A percentile compares a stretch with the other conserved stretches of the same genome.
phyloP scores from a whole-genome alignment of 257 asterid genomes.

The Scutellaria barbata region DNA sequence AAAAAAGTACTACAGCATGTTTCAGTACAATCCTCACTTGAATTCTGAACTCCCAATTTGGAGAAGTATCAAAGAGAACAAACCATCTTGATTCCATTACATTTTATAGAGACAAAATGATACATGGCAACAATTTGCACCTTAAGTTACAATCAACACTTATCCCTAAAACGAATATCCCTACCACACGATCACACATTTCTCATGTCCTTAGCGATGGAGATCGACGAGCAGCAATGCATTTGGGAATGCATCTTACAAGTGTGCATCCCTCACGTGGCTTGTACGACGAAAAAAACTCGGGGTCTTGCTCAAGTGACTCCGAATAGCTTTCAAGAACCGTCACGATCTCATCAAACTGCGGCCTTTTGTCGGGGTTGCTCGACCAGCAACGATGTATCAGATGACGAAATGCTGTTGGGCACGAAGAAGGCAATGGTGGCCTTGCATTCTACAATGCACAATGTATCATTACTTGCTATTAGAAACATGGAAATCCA shows the following conservation, averaged over 20 bases:
- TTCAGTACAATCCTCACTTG: conserved; percentile 12
- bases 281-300: conserved; percentile 57
- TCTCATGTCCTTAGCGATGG: conserved; percentile 43
- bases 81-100: conserved; percentile 31
- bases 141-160: conserved; percentile 35
- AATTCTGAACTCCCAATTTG: conserved; percentile 30
- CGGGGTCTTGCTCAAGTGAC: conserved; percentile 68
- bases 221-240: conserved; percentile 47
- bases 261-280: conserved; percentile 46
- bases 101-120: conserved; percentile 25
- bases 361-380: conserved; percentile 84
- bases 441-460: conserved; percentile 83
- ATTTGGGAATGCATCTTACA: conserved; percentile 61
- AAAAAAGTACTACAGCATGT: not conserved
- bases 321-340: conserved; percentile 63
- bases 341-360: conserved; percentile 77
- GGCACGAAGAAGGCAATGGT: conserved; percentile 80
- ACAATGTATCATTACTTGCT: not conserved
- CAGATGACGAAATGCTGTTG: conserved; percentile 62
- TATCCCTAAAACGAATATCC: conserved; percentile 31
- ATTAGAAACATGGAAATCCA: not conserved
- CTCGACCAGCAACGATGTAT: conserved; percentile 87
- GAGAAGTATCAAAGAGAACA: conserved; percentile 30
- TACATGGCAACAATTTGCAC: conserved; percentile 33
- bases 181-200: conserved; percentile 16